Conservation (phyloP, 768 basidiomycete genomes). For the Suillus hirtellus region DNA sequence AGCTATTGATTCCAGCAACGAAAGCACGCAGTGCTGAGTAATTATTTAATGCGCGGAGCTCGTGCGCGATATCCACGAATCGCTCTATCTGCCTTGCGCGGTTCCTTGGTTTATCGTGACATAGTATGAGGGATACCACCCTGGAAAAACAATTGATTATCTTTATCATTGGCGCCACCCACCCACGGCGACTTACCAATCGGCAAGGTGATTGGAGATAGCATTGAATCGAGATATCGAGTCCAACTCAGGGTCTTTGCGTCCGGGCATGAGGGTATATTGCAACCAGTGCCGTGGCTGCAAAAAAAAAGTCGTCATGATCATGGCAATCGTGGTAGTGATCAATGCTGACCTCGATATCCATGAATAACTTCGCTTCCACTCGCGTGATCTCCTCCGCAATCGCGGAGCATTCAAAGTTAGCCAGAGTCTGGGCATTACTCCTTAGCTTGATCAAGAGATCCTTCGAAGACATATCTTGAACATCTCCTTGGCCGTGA, state of each 20-base stretch:
- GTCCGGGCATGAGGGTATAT: constrained; percentile 70
- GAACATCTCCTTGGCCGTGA: constrained; percentile 28
- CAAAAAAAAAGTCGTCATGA: constrained; percentile 11
- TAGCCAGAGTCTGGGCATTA: constrained; percentile 57
- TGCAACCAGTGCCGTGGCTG: constrained; percentile 89
- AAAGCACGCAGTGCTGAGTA: constrained; percentile 92
- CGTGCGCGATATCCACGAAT: constrained; percentile 80
- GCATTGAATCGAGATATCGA: constrained; percentile 73
- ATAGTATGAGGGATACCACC: constrained; percentile 89
- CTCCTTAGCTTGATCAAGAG: constrained; percentile 63
- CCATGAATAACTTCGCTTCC: constrained; percentile 66
- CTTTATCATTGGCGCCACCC: neutral
- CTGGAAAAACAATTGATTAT: constrained; percentile 40
- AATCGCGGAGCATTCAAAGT: constrained; percentile 61
- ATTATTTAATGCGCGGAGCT: constrained; percentile 82
- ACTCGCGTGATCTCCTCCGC: constrained; percentile 85
- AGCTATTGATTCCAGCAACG: constrained; percentile 89
- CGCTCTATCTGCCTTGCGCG: constrained; percentile 87
- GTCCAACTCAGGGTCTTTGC: constrained; percentile 63
- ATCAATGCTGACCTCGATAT: constrained; percentile 62
- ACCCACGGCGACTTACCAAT: constrained; percentile 56
- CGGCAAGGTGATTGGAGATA: constrained; percentile 80
- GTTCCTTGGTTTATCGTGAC: constrained; percentile 73
- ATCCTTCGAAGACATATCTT: constrained; percentile 51
- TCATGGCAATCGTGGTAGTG: neutral